These are phyloP conservation scores for Macrotyloma uniflorum DNA, from an alignment of 306 rosid genomes.

Conservation along the genomic window DNA sequence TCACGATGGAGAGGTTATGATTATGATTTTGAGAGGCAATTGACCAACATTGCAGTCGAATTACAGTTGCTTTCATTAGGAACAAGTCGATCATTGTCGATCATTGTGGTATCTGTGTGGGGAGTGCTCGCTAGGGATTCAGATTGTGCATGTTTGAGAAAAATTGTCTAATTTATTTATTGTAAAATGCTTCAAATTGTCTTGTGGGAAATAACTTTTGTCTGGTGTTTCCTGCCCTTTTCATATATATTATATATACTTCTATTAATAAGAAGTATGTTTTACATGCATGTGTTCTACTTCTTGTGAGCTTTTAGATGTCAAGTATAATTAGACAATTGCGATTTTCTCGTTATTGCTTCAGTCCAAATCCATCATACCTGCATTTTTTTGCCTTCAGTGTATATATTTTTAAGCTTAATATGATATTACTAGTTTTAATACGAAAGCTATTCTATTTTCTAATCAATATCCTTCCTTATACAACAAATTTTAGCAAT, in stretches of 20 bases:
- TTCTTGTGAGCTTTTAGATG: conserved; percentile 19
- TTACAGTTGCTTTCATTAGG: conserved; percentile 61
- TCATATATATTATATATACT: too few relatives aligned
- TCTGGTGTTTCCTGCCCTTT: too few relatives aligned
- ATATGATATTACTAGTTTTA: conserved; percentile 9
- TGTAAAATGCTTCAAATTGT: conserved; percentile 37
- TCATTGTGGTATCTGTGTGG: conserved; percentile 32
- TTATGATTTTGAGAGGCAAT: conserved; percentile 59
- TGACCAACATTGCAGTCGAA: conserved; percentile 52
- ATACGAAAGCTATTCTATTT: not conserved
- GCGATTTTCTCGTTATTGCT: not conserved
- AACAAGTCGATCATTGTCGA: conserved; percentile 36
- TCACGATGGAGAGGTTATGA: conserved; percentile 54
- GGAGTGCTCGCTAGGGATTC: conserved; percentile 47
- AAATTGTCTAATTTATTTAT: conserved; percentile 40
- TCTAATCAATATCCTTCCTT: not conserved
- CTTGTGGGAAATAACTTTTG: conserved; percentile 8
- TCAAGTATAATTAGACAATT: not conserved
- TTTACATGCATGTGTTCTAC: conserved; percentile 33
- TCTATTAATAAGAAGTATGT: conserved; percentile 19
- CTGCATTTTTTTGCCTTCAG: not conserved
- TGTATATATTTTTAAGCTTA: conserved; percentile 5
- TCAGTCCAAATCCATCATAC: not conserved
- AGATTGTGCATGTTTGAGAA: conserved; percentile 48
- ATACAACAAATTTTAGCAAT: not conserved